Evolutionary conservation across 2,329 filamentous ascomycete species (phyloP), one percentile per base, ranked within the genome.

Genomic region (Nemania diffusa): DNA sequence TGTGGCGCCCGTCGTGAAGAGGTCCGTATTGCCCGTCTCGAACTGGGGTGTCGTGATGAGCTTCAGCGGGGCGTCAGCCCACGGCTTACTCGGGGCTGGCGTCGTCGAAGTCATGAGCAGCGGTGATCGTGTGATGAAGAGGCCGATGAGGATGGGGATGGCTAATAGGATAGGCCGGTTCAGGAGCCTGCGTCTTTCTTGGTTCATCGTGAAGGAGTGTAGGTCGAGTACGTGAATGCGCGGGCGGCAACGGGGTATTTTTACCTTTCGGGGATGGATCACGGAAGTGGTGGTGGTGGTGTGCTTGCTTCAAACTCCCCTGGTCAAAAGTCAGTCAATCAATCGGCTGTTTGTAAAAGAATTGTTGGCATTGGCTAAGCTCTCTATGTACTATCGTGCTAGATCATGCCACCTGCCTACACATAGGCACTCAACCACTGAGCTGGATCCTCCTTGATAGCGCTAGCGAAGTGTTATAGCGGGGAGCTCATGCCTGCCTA

Each of bases 1-100:
- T 17, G 86, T 87, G 0, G 88, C 87, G 24, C 85, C 85, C 0
- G 81, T 82, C 1, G 85, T 87, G 76, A 88, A 89, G 70, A 88
- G 80, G 72, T 89, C 86, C 42, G 84, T 84, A 84, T 85, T 85
- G 67, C 84, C 82, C 2, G 84, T 85, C 73, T 81, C 79, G 69
- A 81, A 85, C 67, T 85, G 82, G 20, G 86, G 86, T 62, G 86
- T 88, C 2, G 79, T 77, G 51, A 89, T 81, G 64, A 89, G 79
- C 74, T 81, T 80, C 76, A 88, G 82, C 37, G 87, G 87, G 40
- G 79, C 77, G 73, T 88, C 85, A 2, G 86, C 87, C 87, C 87
- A 89, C 3, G 79, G 76, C 57, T 76, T 77, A 15, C 60, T 59
- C 17, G 68, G 64, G 7, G 76, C 71, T 0, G 77, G 77, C 5